Percentiles rank a stretch among this genome's conserved stretches.
Evolutionary conservation across 352 stramenopile species (phyloP).

Genomic region (Phytophthora idaei): DNA sequence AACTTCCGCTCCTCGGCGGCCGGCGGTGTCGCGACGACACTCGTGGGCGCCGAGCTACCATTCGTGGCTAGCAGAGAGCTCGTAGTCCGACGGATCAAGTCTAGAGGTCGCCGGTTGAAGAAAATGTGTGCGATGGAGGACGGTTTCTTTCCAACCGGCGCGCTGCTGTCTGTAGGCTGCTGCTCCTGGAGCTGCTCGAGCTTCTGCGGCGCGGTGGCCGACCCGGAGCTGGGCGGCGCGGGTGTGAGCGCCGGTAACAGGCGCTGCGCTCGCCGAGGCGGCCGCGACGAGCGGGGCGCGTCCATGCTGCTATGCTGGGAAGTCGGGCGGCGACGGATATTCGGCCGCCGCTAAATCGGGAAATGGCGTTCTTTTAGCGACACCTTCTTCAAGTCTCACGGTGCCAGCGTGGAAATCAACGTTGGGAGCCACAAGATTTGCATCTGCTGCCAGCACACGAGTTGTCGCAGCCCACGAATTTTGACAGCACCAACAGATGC

Average conservation of each 20-base stretch:
- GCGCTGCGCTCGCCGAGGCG: conserved; percentile 22
- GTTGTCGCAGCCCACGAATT: conserved; percentile 26
- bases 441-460: conserved; percentile 1
- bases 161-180: conserved; percentile 13
- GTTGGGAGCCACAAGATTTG: conserved; percentile 8
- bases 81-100: conserved; percentile 43
- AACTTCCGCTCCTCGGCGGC: conserved; percentile 30
- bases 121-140: conserved; percentile 48
- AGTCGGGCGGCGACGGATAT: not conserved
- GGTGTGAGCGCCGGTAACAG: conserved; percentile 30
- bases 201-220: conserved; percentile 20
- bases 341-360: conserved; percentile 16
- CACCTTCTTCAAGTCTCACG: conserved; percentile 30
- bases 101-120: conserved; percentile 52
- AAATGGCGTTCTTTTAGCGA: conserved; percentile 15
- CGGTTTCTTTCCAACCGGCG: conserved; percentile 26
- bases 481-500: conserved; percentile 8
- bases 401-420: conserved; percentile 4
- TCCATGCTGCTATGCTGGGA: conserved; percentile 18
- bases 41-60: not conserved
- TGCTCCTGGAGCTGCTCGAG: conserved; percentile 17
- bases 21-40: conserved; percentile 5
- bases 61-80: conserved; percentile 36
- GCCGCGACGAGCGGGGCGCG: conserved; percentile 1
- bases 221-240: conserved; percentile 24